Evolutionary conservation across 2,329 filamentous ascomycete species (phyloP), one percentile per base, ranked within the genome.

Genomic region (Microcyclosporella mali): DNA sequence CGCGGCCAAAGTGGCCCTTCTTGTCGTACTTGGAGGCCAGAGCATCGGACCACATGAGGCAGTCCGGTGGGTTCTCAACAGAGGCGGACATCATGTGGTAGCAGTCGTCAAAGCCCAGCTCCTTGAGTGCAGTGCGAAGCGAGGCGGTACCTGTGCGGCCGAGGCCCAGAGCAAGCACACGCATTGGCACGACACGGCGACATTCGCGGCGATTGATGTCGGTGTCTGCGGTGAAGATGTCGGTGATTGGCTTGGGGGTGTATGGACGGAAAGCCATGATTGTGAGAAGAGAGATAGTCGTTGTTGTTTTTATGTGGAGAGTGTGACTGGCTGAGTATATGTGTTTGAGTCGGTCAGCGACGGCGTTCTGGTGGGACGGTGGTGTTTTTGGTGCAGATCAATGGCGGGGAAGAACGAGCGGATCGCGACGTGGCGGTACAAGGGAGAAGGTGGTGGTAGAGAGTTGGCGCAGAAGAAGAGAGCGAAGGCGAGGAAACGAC

Each of bases 11-110:
- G 7, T 68, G 70, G 41, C 79, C 78, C 40, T 78, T 67, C 25
- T 75, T 75, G 51, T 82, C 73, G 64, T 72, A 80, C 58, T 79
- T 79, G 51, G 79, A 78, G 14, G 69, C 68, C 42, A 86, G 72
- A 19, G 82, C 82, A 50, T 85, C 79, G 65, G 79, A 77, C 82
- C 82, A 86, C 68, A 84, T 77, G 32, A 82, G 68, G 41, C 76
- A 78, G 57, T 84, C 81, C 17, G 75, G 77, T 9, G 78, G 78
- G 64, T 82, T 84, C 66, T 84, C 80, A 47, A 83, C 77, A 46
- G 75, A 79, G 52, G 76, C 78, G 56, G 74, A 81, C 77, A 83
- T 81, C 80, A 84, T 84, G 69, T 85, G 82, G 71, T 85, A 85
- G 47, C 77, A 81, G 62, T 83, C 78, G 55, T 75, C 69, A 61